Evolutionary conservation across 2,329 filamentous ascomycete genomes (phyloP), one percentile per base, ranked within the genome.

Genomic region (Huntiella omanensis): DNA sequence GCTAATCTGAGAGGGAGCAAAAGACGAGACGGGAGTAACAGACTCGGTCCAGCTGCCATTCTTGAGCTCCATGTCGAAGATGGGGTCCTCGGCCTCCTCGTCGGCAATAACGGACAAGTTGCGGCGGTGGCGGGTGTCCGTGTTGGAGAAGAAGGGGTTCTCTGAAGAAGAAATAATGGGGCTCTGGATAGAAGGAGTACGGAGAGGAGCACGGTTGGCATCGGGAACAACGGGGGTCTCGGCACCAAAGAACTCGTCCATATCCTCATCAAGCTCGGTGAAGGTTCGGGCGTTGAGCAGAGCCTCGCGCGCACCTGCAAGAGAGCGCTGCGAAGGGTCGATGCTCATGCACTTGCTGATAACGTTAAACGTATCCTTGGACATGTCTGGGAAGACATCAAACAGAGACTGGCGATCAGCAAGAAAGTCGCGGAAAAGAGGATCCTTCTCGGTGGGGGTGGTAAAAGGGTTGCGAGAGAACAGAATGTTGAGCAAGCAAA

Each of bases 341-440:
- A 98, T 66, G 55, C 84, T 84, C 74, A 98, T 75, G 61, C 84
- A 92, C 63, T 93, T 75, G 45, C 80, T 77, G 62, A 98, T 77
- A 54, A 98, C 84, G 62, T 95, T 86, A 57, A 83, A 98, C 0
- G 91, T 95, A 62, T 98, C 91, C 61, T 94, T 85, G 43, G 88
- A 96, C 88, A 98, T 94, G 62, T 83, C 87, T 35, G 91, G 87
- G 62, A 98, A 98, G 56, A 96, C 84, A 60, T 98, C 91, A 60
- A 98, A 98, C 49, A 98, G 75, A 36, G 83, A 92, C 63, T 96
- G 87, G 61, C 86, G 86, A 65, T 98, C 88, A 49, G 83, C 78
- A 43, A 80, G 83, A 60, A 92, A 98, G 62, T 98, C 91, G 52
- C 86, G 71, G 64, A 94, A 98, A 43, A 98, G 68, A 10, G 86